Base-by-base conservation (phyloP, 352 stramenopile species). In the Pythium apleroticum region DNA sequence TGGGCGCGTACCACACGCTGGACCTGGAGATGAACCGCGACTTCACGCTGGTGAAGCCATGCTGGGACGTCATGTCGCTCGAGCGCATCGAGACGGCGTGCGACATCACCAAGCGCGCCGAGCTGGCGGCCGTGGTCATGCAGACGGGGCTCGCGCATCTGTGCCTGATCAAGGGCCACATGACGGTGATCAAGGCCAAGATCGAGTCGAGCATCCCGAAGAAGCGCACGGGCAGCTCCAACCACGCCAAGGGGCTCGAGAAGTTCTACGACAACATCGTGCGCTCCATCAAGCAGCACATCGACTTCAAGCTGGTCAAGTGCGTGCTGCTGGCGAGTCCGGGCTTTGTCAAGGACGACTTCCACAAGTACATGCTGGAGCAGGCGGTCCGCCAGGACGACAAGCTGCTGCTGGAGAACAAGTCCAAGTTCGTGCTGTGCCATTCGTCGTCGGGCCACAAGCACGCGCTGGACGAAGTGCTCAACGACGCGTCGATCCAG, bases 221-320 rank as follows among this genome's bases (percentile, higher is more conserved):
- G 71, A 99, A 99, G 78, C 84, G 96, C 56, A 94, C 96, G 4
- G 96, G 96, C n/a, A 98, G 75, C 57, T 89, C 88, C 19, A 87
- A 90, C 35, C 96, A 99, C 77, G 80, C 80, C 35, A 99, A 99
- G 77, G 89, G 91, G 2, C 88, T 94, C 11, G 79, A 93, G 24
- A 98, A 97, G 71, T 99, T 99, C 61, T 99, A 98, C 75, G 90
- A 98, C 65, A 96, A 96, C 52, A 88, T 99, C 39, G 97, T 99
- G 76, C 88, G 93, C 66, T 97, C 95, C 4, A 89, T 99, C 68
- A 81, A 98, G 58, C 86, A 95, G 65, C 92, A 99, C 75, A 89
- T 99, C 28, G 93, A 99, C 76, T 99, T 99, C 63, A 88, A 90
- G 63, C 91, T 98, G 33, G 86, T 99, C 69, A 99, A 99, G 75